phyloP scores from a whole-genome alignment of 805 yeast genomes.

The Saccharomycopsis microspora region DNA sequence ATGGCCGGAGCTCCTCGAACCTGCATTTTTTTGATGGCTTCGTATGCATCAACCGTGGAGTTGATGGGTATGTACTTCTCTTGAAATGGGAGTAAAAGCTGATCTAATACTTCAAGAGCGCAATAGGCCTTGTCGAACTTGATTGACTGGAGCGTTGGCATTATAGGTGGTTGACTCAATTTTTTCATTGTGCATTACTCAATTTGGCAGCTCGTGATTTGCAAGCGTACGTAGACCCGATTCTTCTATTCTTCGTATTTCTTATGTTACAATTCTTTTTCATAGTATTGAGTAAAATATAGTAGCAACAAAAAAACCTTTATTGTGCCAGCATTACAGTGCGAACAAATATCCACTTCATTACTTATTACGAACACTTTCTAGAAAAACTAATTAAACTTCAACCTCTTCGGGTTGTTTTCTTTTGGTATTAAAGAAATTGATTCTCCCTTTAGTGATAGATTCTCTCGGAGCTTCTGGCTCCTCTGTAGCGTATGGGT shows the following conservation, averaged over 20 bases:
- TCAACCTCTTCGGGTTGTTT: neutral
- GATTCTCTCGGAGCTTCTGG: slow-evolving; percentile 1
- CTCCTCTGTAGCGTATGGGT: slow-evolving; percentile 3
- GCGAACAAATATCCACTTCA: too few relatives aligned
- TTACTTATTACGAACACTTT: too few relatives aligned
- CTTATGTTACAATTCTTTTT: too few relatives aligned
- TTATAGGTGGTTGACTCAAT: neutral
- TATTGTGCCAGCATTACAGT: too few relatives aligned
- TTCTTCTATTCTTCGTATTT: too few relatives aligned
- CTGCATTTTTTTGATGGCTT: slow-evolving; percentile 82
- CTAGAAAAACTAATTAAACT: too few relatives aligned
- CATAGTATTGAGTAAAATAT: too few relatives aligned
- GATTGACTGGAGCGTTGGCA: slow-evolving; percentile 43
- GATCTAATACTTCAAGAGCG: slow-evolving; percentile 61
- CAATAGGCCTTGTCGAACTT: slow-evolving; percentile 38
- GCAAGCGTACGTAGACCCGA: too few relatives aligned
- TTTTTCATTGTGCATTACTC: too few relatives aligned
- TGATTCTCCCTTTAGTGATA: slow-evolving; percentile 13
- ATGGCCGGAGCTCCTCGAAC: slow-evolving; percentile 99
- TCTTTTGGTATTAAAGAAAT: slow-evolving; percentile 14
- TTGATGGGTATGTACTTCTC: slow-evolving; percentile 54
- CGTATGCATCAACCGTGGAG: slow-evolving; percentile 63
- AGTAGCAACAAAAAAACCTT: too few relatives aligned
- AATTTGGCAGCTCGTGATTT: too few relatives aligned
- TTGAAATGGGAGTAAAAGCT: slow-evolving; percentile 69